These are phyloP conservation scores for Stachybotrys chlorohalonatus DNA, from an alignment of 2,329 filamentous ascomycete species.

Conservation along the genomic window DNA sequence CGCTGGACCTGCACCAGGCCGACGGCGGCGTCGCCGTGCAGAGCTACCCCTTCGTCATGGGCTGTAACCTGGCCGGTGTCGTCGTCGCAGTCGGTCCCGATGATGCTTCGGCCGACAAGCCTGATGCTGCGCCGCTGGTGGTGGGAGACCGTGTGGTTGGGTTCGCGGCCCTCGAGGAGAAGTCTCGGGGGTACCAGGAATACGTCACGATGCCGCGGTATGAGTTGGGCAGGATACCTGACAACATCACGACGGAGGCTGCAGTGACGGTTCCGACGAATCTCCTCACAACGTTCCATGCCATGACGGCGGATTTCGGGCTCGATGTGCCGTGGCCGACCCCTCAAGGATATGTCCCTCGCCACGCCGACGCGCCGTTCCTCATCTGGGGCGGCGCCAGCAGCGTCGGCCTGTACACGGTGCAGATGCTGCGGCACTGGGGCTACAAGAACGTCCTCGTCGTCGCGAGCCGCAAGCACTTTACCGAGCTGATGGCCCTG, in stretches of 20 bases:
- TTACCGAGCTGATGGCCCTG: conserved; percentile 29
- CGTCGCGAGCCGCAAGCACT: conserved; percentile 35
- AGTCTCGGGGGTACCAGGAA: conserved; percentile 46
- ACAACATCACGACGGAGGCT: conserved; percentile 28
- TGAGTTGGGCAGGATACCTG: conserved; percentile 36
- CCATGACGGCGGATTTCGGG: conserved; percentile 36
- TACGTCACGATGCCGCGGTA: conserved; percentile 43
- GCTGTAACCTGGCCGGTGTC: conserved; percentile 40
- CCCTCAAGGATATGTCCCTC: conserved; percentile 28
- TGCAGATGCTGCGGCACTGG: conserved; percentile 43
- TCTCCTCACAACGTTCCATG: conserved; percentile 50
- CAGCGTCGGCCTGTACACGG: conserved; percentile 39
- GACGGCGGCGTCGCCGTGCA: conserved; percentile 48
- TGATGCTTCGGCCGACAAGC: conserved; percentile 1
- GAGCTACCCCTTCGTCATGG: conserved; percentile 38
- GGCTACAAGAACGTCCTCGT: conserved; percentile 42
- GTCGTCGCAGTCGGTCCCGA: conserved; percentile 40
- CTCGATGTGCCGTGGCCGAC: conserved; percentile 50
- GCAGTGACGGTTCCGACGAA: conserved; percentile 49
- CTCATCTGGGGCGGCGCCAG: conserved; percentile 44
- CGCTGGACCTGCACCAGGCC: conserved; percentile 52
- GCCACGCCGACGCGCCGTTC: conserved; percentile 25
- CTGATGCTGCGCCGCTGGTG: conserved; percentile 28
- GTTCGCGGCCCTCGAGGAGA: conserved; percentile 36
- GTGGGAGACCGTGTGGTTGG: conserved; percentile 48